Evolutionary conservation across 805 yeast species (phyloP).

Genomic region (Monosporozyma unispora): DNA sequence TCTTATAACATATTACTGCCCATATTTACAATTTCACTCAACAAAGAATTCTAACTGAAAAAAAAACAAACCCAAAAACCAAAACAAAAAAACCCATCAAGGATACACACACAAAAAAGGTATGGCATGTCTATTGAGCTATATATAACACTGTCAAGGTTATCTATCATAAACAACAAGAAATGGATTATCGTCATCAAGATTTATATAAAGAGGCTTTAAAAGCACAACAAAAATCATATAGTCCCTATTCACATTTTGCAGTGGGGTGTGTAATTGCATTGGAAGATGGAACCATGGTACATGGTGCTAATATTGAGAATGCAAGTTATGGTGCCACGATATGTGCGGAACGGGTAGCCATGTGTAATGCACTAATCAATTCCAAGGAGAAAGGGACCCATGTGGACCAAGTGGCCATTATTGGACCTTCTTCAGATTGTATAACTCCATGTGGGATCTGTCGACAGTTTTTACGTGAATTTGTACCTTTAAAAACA

Average conservation of each 20-base stretch:
- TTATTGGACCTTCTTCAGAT: slow-evolving; percentile 32
- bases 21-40: background rate
- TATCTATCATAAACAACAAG: no score
- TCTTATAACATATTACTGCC: no score
- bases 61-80: background rate
- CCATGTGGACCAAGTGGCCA: slow-evolving; percentile 19
- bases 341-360: slow-evolving; percentile 67
- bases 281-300: slow-evolving; percentile 38
- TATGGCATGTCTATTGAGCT: background rate
- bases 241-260: slow-evolving; percentile 41
- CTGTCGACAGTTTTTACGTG: slow-evolving; percentile 84
- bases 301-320: slow-evolving; percentile 82
- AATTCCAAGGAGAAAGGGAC: slow-evolving; percentile 23
- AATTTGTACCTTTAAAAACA: slow-evolving; percentile 47
- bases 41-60: background rate
- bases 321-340: slow-evolving; percentile 84
- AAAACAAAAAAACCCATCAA: background rate
- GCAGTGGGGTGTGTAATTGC: slow-evolving; percentile 72
- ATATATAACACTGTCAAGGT: no score
- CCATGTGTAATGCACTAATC: slow-evolving; percentile 9
- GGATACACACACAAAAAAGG: no score
- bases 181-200: background rate
- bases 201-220: slow-evolving; percentile 20
- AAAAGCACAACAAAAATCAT: slow-evolving; percentile 35
- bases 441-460: slow-evolving; percentile 88